Base-by-base conservation (phyloP, 345 rosid species). In the Arabis hirsuta region DNA sequence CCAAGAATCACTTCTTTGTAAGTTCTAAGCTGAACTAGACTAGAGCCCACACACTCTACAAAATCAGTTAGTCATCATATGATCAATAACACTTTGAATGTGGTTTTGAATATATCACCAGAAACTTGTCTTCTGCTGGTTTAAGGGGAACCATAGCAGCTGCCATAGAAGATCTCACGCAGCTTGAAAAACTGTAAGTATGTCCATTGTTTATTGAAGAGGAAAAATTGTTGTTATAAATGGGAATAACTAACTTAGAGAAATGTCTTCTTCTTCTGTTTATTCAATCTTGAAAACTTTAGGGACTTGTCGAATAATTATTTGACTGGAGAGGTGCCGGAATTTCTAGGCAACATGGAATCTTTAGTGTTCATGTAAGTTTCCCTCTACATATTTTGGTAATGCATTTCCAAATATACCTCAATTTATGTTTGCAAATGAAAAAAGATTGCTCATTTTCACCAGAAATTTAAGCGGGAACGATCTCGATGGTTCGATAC, bases 351-450 rank as follows among this genome's bases (percentile, higher is more conserved):
- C 1, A 53, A 67, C 10, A 19, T 84, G 71, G n/a, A 73, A 13
- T 70, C 62, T 8, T 60, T 88, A n/a, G n/a, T n/a, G 66, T 73
- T 67, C 57, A 60, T 88, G 87, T 86, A 69, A 83, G 93, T 32
- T 45, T 43, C 10, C 5, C 10, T 7, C 29, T 27, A 5, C 26
- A 14, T 12, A 9, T 13, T 0, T 24, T 9, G 0, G 0, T 41
- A 24, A 9, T 39, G 5, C 16, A 38, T 52, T 52, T 22, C n/a
- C n/a, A n/a, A n/a, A n/a, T n/a, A n/a, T n/a, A n/a, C n/a, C n/a
- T n/a, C n/a, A n/a, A n/a, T n/a, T n/a, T n/a, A n/a, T n/a, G n/a
- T n/a, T n/a, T n/a, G n/a, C n/a, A n/a, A n/a, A n/a, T n/a, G n/a
- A n/a, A n/a, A n/a, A n/a, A n/a, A n/a, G n/a, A n/a, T n/a, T n/a